These are phyloP conservation scores for Huntiella moniliformis DNA, from an alignment of 2,329 filamentous ascomycete genomes.

Conservation along the genomic window DNA sequence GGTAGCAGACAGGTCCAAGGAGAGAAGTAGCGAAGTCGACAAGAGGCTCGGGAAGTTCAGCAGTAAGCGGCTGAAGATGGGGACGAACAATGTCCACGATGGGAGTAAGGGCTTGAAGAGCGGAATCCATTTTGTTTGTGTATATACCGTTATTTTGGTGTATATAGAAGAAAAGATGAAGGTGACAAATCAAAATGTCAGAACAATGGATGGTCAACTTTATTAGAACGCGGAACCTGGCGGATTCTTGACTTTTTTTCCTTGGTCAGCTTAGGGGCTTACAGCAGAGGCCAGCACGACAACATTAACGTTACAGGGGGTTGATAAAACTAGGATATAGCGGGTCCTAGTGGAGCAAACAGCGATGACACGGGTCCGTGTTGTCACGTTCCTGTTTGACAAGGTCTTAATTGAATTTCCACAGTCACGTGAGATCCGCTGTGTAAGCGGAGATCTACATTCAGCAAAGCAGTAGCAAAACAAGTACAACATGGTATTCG, in stretches of 20 bases:
- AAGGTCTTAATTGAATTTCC: not conserved
- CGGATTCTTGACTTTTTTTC: too few relatives aligned
- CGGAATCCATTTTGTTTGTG: not conserved
- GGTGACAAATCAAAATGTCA: too few relatives aligned
- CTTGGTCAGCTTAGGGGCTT: too few relatives aligned
- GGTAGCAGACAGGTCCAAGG: constrained; percentile 71
- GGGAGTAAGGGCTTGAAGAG: constrained; percentile 12
- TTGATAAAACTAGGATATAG: too few relatives aligned
- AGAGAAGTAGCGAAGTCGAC: constrained; percentile 59
- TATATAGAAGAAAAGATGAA: too few relatives aligned
- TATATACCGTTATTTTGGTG: not conserved
- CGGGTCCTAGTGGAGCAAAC: too few relatives aligned
- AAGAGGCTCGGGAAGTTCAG: constrained; percentile 55
- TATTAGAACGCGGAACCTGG: too few relatives aligned
- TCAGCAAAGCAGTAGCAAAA: not conserved
- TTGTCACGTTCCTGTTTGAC: not conserved
- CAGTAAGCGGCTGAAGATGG: constrained; percentile 48
- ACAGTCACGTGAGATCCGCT: too few relatives aligned
- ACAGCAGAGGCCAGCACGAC: too few relatives aligned
- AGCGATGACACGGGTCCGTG: too few relatives aligned
- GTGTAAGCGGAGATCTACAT: not conserved
- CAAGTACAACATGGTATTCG: not conserved
- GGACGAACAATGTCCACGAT: constrained; percentile 44
- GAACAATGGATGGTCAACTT: too few relatives aligned
- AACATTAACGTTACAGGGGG: too few relatives aligned